Evolutionary conservation across 2,329 filamentous ascomycete genomes (phyloP), one percentile per base, ranked within the genome.

Genomic region (Calycina herbarum): DNA sequence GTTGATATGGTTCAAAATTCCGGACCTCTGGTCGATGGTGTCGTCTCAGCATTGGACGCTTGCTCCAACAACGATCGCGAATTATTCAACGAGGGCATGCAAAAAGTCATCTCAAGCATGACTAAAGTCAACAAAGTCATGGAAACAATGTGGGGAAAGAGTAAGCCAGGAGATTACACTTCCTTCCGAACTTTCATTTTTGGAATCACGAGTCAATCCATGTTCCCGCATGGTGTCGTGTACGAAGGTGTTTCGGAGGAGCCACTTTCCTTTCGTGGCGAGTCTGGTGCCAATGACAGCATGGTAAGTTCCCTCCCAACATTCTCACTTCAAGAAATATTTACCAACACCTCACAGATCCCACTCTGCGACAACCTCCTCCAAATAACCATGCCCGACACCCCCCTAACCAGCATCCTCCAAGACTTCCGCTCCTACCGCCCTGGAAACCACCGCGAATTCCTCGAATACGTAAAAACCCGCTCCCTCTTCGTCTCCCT

Each of bases 141-240:
- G 92, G 45, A 63, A 20, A 63, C 35, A 57, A 98, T 98, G 94
- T 97, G 94, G 94, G 85, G 84, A 67, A 92, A 93, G 77, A 95
- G 91, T 64, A 91, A 91, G 72, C 94, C 94, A 2, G 84, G 85
- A 20, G 87, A 93, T 71, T 97, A 97, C 80, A 92, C 91, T 66
- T 90, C 86, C 71, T 97, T 97, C 86, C 90, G 94, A 51, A 96
- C 94, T 11, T 97, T 97, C 82, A 97, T 97, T 80, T 97, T 97
- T 75, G 94, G 94, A 72, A 97, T 97, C 78, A 96, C 93, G 1
- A 90, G 87, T 59, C 94, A 97, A 79, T 89, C 88, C 73, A 97
- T 97, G 93, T 97, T 97, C 78, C 94, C 94, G 8, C 82, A 94
- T 69, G 94, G 94, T 8, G 94, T 97, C 7, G 79, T 96, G 58